Percentiles rank a stretch among this genome's conserved stretches.
These are phyloP conservation scores for Trichoderma polysporum DNA, from an alignment of 2,329 filamentous ascomycete genomes.

Conservation along the genomic window DNA sequence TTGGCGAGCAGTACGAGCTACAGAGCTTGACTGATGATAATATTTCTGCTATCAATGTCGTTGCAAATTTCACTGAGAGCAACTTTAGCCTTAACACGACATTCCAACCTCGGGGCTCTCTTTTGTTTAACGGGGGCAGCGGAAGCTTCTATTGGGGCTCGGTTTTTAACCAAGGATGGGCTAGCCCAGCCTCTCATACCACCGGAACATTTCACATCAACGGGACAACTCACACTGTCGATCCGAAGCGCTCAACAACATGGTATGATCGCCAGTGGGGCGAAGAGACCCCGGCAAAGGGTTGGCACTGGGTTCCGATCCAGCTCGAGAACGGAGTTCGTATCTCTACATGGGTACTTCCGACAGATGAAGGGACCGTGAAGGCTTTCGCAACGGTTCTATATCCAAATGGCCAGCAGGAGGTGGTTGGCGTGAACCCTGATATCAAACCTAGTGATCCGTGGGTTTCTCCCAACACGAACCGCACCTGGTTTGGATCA, in stretches of 20 bases:
- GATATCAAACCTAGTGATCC: not conserved
- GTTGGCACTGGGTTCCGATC: not conserved
- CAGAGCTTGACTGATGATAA: not conserved
- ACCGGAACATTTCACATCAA: not conserved
- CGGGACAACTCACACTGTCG: not conserved
- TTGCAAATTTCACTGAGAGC: not conserved
- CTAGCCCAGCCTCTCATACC: not conserved
- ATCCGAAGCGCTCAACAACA: not conserved
- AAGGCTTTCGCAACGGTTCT: not conserved
- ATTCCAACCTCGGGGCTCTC: not conserved
- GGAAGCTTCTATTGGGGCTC: conserved; percentile 1
- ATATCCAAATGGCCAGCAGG: not conserved
- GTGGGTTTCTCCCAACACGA: not conserved
- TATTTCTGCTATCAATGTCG: not conserved
- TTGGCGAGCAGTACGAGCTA: not conserved
- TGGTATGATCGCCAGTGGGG: not conserved
- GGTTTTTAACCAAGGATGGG: not conserved
- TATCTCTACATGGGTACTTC: not conserved
- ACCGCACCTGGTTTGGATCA: not conserved
- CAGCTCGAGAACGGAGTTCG: not conserved
- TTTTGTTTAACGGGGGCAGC: not conserved
- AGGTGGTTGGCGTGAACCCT: not conserved
- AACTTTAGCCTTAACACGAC: not conserved
- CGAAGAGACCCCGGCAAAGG: not conserved
- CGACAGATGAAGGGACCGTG: not conserved